Base-by-base conservation (phyloP, 2,329 filamentous ascomycete species). In the Stachybotrys chartarum region DNA sequence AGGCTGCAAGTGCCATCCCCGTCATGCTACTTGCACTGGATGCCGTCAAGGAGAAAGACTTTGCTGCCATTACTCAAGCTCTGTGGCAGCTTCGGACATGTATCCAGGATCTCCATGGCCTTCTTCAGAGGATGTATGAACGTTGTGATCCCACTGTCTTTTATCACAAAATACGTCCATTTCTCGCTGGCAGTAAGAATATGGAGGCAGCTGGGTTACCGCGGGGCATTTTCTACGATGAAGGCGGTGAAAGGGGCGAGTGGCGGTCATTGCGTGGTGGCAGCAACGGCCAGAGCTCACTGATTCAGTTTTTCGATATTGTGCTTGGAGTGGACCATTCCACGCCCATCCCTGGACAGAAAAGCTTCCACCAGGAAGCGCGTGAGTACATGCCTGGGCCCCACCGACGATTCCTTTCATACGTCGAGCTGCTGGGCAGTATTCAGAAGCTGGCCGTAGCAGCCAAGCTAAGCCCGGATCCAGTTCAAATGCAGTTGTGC, bases 291-390 rank as follows among this genome's bases (percentile, higher is more conserved):
- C 93, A 97, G 70, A 93, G 88, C 70, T 95, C 90, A 1, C 77
- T 96, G 47, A 91, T 97, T 56, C 91, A 97, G 65, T 94, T 96
- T 74, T 91, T 96, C 70, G 93, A 97, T 67, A 81, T 95, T 12
- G 83, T 91, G 0, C 79, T 97, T 0, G 90, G 91, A 2, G 80
- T 97, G 14, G 86, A 95, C 64, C 93, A 97, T 72, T 66, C 65
- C 1, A 70, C 73, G 3, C 71, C 71, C 1, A 70, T 69, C 56
- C 60, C 61, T 18, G 66, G 61, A 10, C 61, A 63, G 48, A 61
- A 65, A n/a, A 75, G 72, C 57, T 83, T 78, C 60, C 79, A 81
- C 63, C 66, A 80, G 57, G 79, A 96, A 62, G 93, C 97, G 76
- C 84, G 91, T 53, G 81, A 81, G 42, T 97, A 97, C 73, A 97